Conservation (phyloP, 2,329 filamentous ascomycete species). For the Fusarium fracticaudum region DNA sequence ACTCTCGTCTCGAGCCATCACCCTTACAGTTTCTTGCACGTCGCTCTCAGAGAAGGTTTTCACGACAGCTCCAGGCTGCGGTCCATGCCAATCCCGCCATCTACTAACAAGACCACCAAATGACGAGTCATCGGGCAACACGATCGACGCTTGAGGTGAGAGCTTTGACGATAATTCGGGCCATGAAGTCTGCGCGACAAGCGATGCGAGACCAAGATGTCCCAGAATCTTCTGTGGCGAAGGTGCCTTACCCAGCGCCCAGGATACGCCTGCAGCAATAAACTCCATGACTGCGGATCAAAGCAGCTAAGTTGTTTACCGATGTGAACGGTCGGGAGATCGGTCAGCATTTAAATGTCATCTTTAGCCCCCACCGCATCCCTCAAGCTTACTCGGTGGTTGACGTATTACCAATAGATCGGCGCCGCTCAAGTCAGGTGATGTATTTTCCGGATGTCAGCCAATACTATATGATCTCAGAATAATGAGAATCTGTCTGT, state of each 20-base stretch:
- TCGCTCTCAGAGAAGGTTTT: conserved; percentile 9
- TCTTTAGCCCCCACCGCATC: background rate
- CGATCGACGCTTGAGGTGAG: conserved; percentile 15
- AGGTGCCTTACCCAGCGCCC: background rate
- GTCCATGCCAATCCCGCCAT: conserved; percentile 33
- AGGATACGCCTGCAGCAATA: conserved; percentile 17
- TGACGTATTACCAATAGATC: background rate
- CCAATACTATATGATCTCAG: background rate
- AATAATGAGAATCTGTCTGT: too few species aligned
- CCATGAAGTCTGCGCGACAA: background rate
- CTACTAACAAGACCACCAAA: conserved; percentile 3
- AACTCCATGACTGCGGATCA: conserved; percentile 3
- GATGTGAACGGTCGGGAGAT: too few species aligned
- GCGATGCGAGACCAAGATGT: conserved; percentile 9
- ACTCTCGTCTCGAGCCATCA: rapidly evolving
- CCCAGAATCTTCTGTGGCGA: conserved; percentile 7
- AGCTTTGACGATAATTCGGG: conserved; percentile 8
- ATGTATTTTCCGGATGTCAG: background rate
- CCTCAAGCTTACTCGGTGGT: background rate
- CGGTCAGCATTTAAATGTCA: background rate
- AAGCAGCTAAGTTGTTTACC: rapidly evolving
- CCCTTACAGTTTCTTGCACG: conserved; percentile 23
- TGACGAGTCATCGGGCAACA: background rate
- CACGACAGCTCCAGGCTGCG: conserved; percentile 10
- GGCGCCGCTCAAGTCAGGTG: background rate